Conservation (phyloP, 108 stramenopile species). For the Cyclotella cryptica region DNA sequence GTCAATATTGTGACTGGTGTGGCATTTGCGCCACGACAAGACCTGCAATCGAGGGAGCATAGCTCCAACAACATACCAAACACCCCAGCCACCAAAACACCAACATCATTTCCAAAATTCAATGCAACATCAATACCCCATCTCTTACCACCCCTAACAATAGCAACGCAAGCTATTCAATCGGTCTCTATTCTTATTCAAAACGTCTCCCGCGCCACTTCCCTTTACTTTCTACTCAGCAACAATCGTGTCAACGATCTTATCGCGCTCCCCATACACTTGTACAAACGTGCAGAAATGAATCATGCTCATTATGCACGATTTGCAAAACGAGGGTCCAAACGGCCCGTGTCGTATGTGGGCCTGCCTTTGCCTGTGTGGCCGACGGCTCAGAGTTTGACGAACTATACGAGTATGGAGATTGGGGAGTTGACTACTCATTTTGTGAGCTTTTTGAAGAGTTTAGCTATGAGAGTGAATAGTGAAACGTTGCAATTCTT, state of each 20-base stretch:
- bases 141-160: conserved; percentile 67
- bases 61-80: conserved; percentile 6
- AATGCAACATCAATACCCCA: conserved; percentile 10
- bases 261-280: conserved; percentile 74
- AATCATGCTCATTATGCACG: conserved; percentile 25
- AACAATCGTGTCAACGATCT: conserved; percentile 87
- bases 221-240: conserved; percentile 81
- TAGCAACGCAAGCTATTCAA: conserved; percentile 88
- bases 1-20: conserved; percentile 71
- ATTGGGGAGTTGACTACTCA: conserved; percentile 82
- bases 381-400: conserved; percentile 5
- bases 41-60: conserved; percentile 2
- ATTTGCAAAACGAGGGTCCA: conserved; percentile 2
- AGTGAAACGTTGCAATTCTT: conserved; percentile 89
- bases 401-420: conserved; percentile 59
- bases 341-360: neutral
- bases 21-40: conserved; percentile 46
- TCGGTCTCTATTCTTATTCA: conserved; percentile 87
- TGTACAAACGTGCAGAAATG: conserved; percentile 68
- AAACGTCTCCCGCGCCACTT: conserved; percentile 86
- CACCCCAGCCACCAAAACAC: neutral
- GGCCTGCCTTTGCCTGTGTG: neutral
- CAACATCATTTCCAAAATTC: conserved; percentile 2
- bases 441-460: conserved; percentile 87
- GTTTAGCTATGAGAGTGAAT: conserved; percentile 88